Conservation (phyloP, 495 filamentous ascomycete genomes). For the Podospora pseudocomata region DNA sequence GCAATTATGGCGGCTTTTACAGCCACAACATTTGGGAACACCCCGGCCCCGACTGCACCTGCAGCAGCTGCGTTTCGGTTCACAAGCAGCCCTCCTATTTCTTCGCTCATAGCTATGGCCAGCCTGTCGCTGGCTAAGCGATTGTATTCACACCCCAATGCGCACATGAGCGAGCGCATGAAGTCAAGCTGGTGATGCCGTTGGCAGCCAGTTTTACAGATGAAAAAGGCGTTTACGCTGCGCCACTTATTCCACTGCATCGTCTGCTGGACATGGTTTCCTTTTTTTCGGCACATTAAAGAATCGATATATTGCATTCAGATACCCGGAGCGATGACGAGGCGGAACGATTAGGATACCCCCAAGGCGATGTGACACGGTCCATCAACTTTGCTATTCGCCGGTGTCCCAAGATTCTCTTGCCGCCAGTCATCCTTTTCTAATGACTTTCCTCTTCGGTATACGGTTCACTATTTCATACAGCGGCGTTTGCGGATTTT, state of each 20-base stretch:
- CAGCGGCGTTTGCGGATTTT: constrained; percentile 35
- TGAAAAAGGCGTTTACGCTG: constrained; percentile 8
- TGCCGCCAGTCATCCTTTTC: constrained; percentile 21
- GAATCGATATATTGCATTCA: constrained; percentile 41
- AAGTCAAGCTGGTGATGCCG: background rate
- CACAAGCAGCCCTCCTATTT: constrained; percentile 62
- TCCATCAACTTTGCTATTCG: constrained; percentile 1
- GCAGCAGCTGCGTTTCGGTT: constrained; percentile 54
- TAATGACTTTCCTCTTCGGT: constrained; percentile 32
- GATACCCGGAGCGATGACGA: constrained; percentile 32
- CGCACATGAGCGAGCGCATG: background rate
- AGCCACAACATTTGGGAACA: constrained; percentile 58
- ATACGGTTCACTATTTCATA: constrained; percentile 35
- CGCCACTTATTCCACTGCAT: constrained; percentile 25
- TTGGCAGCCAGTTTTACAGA: background rate
- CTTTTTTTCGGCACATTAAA: constrained; percentile 29
- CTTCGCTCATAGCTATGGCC: constrained; percentile 57
- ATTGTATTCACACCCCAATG: background rate
- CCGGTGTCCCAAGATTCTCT: background rate
- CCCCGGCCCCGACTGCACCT: constrained; percentile 63
- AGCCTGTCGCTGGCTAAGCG: constrained; percentile 59
- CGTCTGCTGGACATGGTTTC: constrained; percentile 18
- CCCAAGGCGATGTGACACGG: background rate
- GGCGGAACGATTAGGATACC: background rate
- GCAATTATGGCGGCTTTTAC: constrained; percentile 48